phyloP scores from a whole-genome alignment of 1,139 yeast species.

The Yamadazyma membranifaciens region DNA sequence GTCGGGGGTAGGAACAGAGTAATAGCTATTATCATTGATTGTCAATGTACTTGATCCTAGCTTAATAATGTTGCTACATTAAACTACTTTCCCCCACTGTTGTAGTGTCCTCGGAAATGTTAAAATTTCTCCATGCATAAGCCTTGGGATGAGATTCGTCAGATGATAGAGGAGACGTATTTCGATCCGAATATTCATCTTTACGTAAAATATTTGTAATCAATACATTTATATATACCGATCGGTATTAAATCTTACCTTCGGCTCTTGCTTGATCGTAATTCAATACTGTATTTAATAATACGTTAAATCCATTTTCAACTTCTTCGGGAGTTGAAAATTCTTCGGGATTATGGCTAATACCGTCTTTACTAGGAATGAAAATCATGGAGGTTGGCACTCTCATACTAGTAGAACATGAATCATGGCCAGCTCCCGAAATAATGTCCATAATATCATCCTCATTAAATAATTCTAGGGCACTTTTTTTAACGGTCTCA shows the following conservation, averaged over 20 bases:
- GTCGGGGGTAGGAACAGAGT: too few species aligned
- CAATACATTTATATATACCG: neutral
- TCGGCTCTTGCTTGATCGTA: conserved; percentile 48
- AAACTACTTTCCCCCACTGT: too few species aligned
- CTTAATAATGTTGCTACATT: too few species aligned
- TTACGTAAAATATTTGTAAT: too few species aligned
- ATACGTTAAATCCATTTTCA: conserved; percentile 56
- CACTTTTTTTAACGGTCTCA: conserved; percentile 49
- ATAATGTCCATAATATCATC: conserved; percentile 44
- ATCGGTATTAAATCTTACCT: too few species aligned
- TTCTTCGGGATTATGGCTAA: conserved; percentile 68
- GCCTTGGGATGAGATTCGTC: too few species aligned
- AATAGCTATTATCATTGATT: too few species aligned
- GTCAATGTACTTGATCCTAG: too few species aligned
- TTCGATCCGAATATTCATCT: too few species aligned
- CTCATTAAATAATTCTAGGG: conserved; percentile 47
- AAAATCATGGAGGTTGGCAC: conserved; percentile 76
- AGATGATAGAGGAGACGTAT: too few species aligned
- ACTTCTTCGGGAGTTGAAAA: conserved; percentile 63
- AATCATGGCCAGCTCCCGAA: conserved; percentile 77
- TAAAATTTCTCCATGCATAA: too few species aligned
- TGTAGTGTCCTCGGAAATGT: too few species aligned
- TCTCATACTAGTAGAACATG: conserved; percentile 54
- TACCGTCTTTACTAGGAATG: conserved; percentile 69
- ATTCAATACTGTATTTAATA: conserved; percentile 56